Evolutionary conservation across 2,329 filamentous ascomycete species (phyloP), one percentile per base, ranked within the genome.

Genomic region (Fusarium zealandicum): DNA sequence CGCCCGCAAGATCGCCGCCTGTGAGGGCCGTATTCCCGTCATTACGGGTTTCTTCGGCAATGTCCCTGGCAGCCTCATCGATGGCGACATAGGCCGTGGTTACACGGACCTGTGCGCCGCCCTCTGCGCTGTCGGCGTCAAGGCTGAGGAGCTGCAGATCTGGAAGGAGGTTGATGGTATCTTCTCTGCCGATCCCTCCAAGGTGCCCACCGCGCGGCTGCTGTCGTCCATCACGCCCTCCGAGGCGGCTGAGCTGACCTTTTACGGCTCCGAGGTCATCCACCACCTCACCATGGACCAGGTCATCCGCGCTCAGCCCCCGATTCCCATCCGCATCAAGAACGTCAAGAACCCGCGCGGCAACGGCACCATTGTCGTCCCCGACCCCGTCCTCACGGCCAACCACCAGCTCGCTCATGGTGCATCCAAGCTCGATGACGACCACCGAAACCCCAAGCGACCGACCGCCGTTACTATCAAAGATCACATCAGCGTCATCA

Each of bases 141-240:
- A 85, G 66, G 95, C 95, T 1, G 80, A 88, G 47, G 95, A 99
- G 74, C 82, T 99, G 45, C 95, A 99, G 74, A 90, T 99, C 60
- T 98, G 95, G 95, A 99, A 99, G 78, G 95, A 99, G 73, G 95
- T 99, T 6, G 95, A 99, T 73, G 93, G 92, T 54, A 96, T 98
- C 70, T 95, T 96, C 75, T 88, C 83, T 2, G 82, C 82, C 6
- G 93, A 97, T 70, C 92, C 92, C 3, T 86, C 90, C 67, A 96
- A 96, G 76, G 92, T 96, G 25, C 93, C 93, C 3, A 98, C 93
- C 1, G 96, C 95, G n/a, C 83, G 89, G 39, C 81, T 99, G n/a
- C 82, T 99, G 37, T 78, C 88, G 10, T 88, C 88, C 47, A 96
- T 99, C 71, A 97, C 93, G 4, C 95, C 95, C 1, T 89, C 92